phyloP scores from a whole-genome alignment of 192 early-diverging fungal genomes.

The Coemansia sp. region DNA sequence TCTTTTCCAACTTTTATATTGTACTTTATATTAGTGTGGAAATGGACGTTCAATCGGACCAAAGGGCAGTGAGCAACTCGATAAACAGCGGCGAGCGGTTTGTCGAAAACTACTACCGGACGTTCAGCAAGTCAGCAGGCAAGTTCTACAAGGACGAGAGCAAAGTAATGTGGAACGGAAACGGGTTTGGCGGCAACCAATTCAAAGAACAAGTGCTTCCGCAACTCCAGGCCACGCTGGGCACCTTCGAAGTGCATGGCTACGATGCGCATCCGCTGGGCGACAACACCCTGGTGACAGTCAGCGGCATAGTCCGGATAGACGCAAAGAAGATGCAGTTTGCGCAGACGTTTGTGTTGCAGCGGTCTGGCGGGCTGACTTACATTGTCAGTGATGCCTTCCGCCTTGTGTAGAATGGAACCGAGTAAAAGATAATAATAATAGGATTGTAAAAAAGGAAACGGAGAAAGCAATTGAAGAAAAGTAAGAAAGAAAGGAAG shows the following conservation, averaged over 20 bases:
- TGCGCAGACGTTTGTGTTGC: conserved; percentile 32
- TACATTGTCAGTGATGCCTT: conserved; percentile 46
- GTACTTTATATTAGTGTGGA: too few species aligned
- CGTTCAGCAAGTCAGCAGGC: conserved; percentile 6
- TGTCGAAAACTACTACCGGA: conserved; percentile 36
- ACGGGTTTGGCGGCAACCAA: conserved; percentile 17
- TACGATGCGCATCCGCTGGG: conserved; percentile 30
- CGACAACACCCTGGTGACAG: conserved; percentile 8
- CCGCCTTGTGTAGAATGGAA: conserved; percentile 28
- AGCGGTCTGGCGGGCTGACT: conserved; percentile 13
- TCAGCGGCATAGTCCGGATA: conserved; percentile 18
- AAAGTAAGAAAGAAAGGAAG: not conserved
- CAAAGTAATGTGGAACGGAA: conserved; percentile 46
- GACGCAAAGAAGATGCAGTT: conserved; percentile 25
- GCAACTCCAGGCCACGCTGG: conserved; percentile 12
- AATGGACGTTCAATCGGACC: not conserved
- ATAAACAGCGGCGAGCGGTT: conserved; percentile 23
- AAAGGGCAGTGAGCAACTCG: not conserved
- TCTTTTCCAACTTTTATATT: too few species aligned
- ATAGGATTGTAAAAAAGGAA: too few species aligned
- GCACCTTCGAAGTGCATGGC: conserved; percentile 20
- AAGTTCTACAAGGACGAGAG: conserved; percentile 35
- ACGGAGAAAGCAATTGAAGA: too few species aligned
- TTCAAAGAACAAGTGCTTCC: conserved; percentile 21
- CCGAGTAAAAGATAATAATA: conserved; percentile 3